Evolutionary conservation across 2,329 filamentous ascomycete genomes (phyloP), one percentile per base, ranked within the genome.

Genomic region (Hypoxylon sp.): DNA sequence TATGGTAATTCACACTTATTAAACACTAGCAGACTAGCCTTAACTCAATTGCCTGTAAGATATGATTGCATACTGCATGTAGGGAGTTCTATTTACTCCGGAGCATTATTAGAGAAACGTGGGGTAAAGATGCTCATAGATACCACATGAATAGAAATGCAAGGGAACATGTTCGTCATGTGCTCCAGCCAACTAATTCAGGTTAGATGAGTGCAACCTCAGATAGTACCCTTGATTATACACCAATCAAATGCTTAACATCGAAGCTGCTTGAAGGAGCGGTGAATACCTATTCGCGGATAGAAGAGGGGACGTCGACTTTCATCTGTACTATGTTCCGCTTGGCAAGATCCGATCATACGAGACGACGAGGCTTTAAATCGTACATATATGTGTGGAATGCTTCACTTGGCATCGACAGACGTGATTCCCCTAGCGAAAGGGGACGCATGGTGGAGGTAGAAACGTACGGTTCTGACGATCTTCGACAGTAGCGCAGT

Each of bases 181-280:
- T 55, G 55, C 35, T 17, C 23, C 37, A 30, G 16, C 23, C 48
- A 41, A 48, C 36, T 53, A 57, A 55, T 51, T 52, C 26, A 54
- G 17, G 44, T 29, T 30, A 57, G 47, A 51, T 54, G 36, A 19
- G 35, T 51, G 51, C 29, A 55, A 50, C 54, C 35, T 38, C 40
- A 35, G 13, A 32, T 9, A 32, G 27, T 27, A 50, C 54, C 35
- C 34, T 42, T 30, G 13, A 32, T 9, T 29, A 27, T 27, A 36
- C 44, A 20, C 54, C 51, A 55, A 60, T 60, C 47, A 45, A 29
- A 43, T 17, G 23, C 20, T 12, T 11, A 35, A 29, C 29, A 23
- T 51, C 9, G 32, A 55, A 43, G 30, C 23, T 32, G 35, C 36
- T 51, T 21, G 29, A 62, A 59, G 46, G 50, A 61, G 62, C 60